A percentile compares a stretch with the other conserved stretches of the same genome.
These are phyloP conservation scores for Sungouiella blattae DNA, from an alignment of 805 yeast species.

Conservation along the genomic window DNA sequence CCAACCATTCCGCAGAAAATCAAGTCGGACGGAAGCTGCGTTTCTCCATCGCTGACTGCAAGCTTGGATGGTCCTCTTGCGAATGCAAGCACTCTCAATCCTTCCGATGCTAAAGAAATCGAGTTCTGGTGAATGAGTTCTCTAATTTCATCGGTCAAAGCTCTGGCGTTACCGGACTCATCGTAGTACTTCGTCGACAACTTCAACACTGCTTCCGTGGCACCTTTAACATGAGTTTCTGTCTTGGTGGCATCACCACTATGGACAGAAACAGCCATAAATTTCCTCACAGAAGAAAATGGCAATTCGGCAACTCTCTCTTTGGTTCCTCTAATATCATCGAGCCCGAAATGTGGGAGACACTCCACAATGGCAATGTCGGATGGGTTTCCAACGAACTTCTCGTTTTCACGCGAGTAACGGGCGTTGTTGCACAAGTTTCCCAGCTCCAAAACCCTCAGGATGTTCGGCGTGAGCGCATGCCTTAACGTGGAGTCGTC, in stretches of 20 bases:
- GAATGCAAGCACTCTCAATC: conserved; percentile 81
- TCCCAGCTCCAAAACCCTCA: conserved; percentile 58
- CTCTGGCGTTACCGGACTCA: conserved; percentile 56
- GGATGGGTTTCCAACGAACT: conserved; percentile 86
- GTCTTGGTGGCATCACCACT: conserved; percentile 54
- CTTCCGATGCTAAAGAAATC: conserved; percentile 67
- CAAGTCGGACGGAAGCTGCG: conserved; percentile 50
- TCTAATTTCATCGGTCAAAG: conserved; percentile 50
- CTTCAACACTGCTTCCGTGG: conserved; percentile 68
- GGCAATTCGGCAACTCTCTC: conserved; percentile 73
- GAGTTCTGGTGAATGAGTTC: conserved; percentile 55
- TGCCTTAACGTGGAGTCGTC: conserved; percentile 38
- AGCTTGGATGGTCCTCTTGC: conserved; percentile 49
- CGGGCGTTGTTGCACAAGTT: conserved; percentile 73
- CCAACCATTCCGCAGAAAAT: conserved; percentile 85
- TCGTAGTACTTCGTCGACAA: conserved; percentile 59
- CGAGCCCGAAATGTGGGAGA: conserved; percentile 63
- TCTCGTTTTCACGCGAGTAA: conserved; percentile 64
- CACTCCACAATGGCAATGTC: conserved; percentile 87
- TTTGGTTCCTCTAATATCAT: conserved; percentile 61
- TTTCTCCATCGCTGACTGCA: conserved; percentile 27
- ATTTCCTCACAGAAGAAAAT: conserved; percentile 79
- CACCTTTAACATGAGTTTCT: conserved; percentile 82
- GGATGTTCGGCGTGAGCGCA: conserved; percentile 53
- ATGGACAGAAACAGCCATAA: conserved; percentile 79